phyloP scores from a whole-genome alignment of 2,329 filamentous ascomycete species.

The Penicillium frequentans region DNA sequence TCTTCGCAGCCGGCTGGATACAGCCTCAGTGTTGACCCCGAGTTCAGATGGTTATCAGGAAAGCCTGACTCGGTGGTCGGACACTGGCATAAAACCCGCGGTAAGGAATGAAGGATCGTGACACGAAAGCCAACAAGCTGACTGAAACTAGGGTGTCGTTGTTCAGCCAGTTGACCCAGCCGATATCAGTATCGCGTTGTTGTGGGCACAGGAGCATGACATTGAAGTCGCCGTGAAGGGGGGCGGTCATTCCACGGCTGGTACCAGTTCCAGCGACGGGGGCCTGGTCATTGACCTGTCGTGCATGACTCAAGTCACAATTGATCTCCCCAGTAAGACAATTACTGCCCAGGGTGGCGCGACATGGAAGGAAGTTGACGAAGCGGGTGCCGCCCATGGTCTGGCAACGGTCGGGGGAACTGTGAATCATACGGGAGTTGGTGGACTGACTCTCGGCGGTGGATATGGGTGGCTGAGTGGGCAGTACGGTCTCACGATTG shows the following conservation, averaged over 20 bases:
- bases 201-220: constrained; percentile 43
- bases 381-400: constrained; percentile 50
- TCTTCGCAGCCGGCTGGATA: constrained; percentile 10
- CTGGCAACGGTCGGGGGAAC: constrained; percentile 63
- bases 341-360: constrained; percentile 56
- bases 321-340: constrained; percentile 48
- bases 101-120: constrained; percentile 14
- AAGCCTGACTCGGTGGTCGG: constrained; percentile 30
- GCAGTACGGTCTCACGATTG: constrained; percentile 55
- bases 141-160: constrained; percentile 42
- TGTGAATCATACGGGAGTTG: constrained; percentile 63
- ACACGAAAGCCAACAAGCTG: not conserved
- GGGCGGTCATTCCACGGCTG: constrained; percentile 52
- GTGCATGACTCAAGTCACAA: constrained; percentile 52
- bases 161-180: constrained; percentile 42
- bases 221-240: constrained; percentile 32
- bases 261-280: constrained; percentile 54
- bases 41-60: constrained; percentile 24
- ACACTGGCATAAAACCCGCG: constrained; percentile 30
- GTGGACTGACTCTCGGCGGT: constrained; percentile 58
- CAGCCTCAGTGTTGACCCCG: constrained; percentile 19
- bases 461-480: constrained; percentile 60
- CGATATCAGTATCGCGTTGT: constrained; percentile 46
- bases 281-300: constrained; percentile 60
- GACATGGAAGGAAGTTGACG: constrained; percentile 58